Conservation (phyloP, 352 stramenopile genomes). For the Aphanomyces astaci region DNA sequence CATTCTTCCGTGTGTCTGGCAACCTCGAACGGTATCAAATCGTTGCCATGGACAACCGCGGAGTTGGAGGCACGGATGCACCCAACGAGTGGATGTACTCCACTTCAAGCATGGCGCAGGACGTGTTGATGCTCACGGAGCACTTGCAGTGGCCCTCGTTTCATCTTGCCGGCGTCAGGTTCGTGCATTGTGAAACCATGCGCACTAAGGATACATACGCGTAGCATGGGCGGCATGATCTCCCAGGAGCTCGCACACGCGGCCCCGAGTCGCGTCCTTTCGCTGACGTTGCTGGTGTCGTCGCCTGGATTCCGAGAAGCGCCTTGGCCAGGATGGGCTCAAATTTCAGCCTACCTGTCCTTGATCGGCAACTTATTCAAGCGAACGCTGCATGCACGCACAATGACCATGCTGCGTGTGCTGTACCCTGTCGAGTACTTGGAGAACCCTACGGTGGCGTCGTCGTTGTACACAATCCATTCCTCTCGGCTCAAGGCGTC, state of each 20-base stretch:
- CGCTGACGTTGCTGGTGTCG: conserved; percentile 15
- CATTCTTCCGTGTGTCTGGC: conserved; percentile 30
- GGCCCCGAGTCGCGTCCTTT: background rate
- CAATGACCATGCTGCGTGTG: background rate
- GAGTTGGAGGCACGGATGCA: conserved; percentile 37
- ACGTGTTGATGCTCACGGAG: conserved; percentile 47
- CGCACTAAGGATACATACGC: background rate
- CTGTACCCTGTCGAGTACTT: background rate
- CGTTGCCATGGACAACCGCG: conserved; percentile 51
- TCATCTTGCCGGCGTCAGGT: conserved; percentile 40
- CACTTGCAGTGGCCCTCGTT: conserved; percentile 43
- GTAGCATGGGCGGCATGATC: conserved; percentile 23
- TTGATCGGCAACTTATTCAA: background rate
- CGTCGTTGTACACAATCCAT: background rate
- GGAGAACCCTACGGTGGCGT: background rate
- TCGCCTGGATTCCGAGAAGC: conserved; percentile 25
- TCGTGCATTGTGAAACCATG: background rate
- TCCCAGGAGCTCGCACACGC: conserved; percentile 10
- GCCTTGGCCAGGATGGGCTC: background rate
- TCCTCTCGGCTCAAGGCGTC: background rate
- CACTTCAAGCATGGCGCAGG: conserved; percentile 47
- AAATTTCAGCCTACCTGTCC: background rate
- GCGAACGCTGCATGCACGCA: background rate
- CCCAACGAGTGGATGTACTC: conserved; percentile 43
- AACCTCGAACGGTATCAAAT: conserved; percentile 37